These are phyloP conservation scores for Dactylonectria macrodidyma DNA, from an alignment of 2,329 filamentous ascomycete species.

Conservation along the genomic window DNA sequence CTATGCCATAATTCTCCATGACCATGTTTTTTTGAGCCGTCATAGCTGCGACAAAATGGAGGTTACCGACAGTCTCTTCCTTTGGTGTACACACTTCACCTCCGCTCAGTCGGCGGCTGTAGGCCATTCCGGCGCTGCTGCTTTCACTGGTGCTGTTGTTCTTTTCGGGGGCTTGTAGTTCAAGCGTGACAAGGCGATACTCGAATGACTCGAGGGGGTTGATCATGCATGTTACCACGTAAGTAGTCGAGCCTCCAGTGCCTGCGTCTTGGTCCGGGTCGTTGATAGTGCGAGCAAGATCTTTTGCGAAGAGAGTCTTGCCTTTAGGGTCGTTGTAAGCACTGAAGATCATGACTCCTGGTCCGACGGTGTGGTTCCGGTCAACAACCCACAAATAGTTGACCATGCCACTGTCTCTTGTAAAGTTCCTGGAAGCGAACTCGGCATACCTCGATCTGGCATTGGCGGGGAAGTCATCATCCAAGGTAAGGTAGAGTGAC, in stretches of 20 bases:
- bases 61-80: not conserved
- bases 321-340: not conserved
- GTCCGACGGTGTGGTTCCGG: not conserved
- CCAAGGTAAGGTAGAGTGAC: not conserved
- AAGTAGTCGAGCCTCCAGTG: not conserved
- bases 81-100: not conserved
- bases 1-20: not conserved
- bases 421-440: not conserved
- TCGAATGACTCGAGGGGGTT: not conserved
- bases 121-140: not conserved
- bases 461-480: not conserved
- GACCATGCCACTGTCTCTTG: not conserved
- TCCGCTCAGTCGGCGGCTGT: not conserved
- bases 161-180: not conserved
- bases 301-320: not conserved
- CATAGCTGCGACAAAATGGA: not conserved
- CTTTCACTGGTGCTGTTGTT: not conserved
- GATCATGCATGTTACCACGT: not conserved
- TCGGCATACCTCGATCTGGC: not conserved
- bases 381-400: not conserved
- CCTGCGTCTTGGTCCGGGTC: not conserved
- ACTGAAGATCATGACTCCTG: not conserved
- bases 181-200: not conserved
- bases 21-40: not conserved
- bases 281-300: slow-evolving; percentile 5